Conservation (phyloP, 257 asterid species). For the Dorcoceras hygrometricum region DNA sequence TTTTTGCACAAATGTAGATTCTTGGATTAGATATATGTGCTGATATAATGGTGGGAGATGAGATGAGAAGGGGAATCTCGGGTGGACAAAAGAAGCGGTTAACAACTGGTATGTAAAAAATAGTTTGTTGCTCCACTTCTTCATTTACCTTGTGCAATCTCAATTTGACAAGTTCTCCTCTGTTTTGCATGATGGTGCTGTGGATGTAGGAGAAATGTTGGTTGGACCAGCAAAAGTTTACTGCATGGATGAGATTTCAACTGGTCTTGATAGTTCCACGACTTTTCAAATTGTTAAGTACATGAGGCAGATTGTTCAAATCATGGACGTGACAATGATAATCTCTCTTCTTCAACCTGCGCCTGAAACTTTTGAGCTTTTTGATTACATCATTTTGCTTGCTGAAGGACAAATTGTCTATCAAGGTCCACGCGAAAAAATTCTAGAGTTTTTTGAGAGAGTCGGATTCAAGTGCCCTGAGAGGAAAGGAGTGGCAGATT, state of each 20-base stretch:
- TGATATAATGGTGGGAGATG: constrained; percentile 84
- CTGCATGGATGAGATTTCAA: constrained; percentile 98
- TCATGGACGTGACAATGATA: constrained; percentile 85
- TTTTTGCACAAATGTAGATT: constrained; percentile 44
- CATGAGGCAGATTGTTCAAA: constrained; percentile 94
- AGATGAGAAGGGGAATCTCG: constrained; percentile 91
- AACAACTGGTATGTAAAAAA: constrained; percentile 64
- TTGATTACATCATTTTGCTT: constrained; percentile 77
- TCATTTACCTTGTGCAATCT: not conserved
- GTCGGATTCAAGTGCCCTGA: constrained; percentile 93
- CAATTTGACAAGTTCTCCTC: not conserved
- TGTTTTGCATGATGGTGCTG: not conserved
- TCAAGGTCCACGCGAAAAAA: constrained; percentile 91
- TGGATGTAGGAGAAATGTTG: constrained; percentile 80
- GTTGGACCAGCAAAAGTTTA: constrained; percentile 95
- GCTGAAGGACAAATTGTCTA: constrained; percentile 78
- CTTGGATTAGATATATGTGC: constrained; percentile 94
- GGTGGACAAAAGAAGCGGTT: constrained; percentile 98
- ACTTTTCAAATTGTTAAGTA: constrained; percentile 78
- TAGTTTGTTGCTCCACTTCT: not conserved
- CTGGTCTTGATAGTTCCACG: constrained; percentile 96
- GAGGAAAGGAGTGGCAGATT: constrained; percentile 92
- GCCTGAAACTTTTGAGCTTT: constrained; percentile 87
- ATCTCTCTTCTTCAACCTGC: constrained; percentile 96
- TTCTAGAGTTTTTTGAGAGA: constrained; percentile 71